Conservation (phyloP, 345 rosid species). For the Moringa oleifera region DNA sequence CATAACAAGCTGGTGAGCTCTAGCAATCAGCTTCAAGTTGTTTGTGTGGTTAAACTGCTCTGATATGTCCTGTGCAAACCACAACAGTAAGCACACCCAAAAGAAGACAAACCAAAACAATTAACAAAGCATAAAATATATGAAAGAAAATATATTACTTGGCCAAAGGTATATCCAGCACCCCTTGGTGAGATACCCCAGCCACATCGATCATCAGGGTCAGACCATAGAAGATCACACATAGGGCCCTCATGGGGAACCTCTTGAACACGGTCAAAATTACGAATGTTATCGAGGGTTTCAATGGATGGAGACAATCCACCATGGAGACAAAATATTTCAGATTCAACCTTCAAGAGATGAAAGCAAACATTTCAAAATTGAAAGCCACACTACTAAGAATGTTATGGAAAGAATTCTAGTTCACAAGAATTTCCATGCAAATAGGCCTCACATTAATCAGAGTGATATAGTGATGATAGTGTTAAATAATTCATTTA, state of each 20-base stretch:
- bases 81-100: conserved; percentile 2
- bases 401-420: too few species aligned
- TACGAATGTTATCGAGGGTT: conserved; percentile 85
- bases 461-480: too few species aligned
- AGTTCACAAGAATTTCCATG: too few species aligned
- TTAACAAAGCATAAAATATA: neutral
- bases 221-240: conserved; percentile 99
- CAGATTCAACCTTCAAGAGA: conserved; percentile 78
- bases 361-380: neutral
- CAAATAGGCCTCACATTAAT: too few species aligned
- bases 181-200: conserved; percentile 99
- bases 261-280: conserved; percentile 91
- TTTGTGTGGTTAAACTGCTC: conserved; percentile 94
- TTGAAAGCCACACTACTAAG: too few species aligned
- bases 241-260: conserved; percentile 99
- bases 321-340: conserved; percentile 91
- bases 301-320: conserved; percentile 91
- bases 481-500: too few species aligned
- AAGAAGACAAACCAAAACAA: neutral
- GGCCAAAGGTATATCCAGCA: conserved; percentile 96
- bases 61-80: conserved; percentile 70
- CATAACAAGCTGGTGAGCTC: conserved; percentile 97
- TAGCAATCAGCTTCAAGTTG: conserved; percentile 80
- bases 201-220: conserved; percentile 94
- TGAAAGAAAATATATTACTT: conserved; percentile 35